Evolutionary conservation across 2,329 filamentous ascomycete species (phyloP), one percentile per base, ranked within the genome.

Genomic region (Magnaporthales sp.): DNA sequence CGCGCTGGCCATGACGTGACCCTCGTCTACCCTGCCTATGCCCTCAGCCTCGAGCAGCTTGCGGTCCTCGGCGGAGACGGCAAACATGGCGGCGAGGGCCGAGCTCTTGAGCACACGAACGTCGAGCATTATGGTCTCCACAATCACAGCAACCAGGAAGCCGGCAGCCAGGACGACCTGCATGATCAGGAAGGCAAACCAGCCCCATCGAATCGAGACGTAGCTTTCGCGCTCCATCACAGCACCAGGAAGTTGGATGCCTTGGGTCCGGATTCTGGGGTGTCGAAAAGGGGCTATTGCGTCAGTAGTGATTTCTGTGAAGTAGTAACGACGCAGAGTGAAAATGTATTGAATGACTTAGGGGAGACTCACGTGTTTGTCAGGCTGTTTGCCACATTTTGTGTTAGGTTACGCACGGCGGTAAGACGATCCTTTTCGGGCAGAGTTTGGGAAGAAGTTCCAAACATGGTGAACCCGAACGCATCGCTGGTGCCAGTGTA

Each of bases 71-170:
- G 71, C 67, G 19, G 68, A 63, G n/a, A 75, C 66, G n/a, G 73
- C 73, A 24, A 74, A 67, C 26, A 75, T 64, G 13, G 70, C 61
- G 11, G 72, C 70, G 13, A 70, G 67, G 10, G 71, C 66, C n/a
- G 73, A 74, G 31, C 68, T 68, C 67, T 75, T 75, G 63, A 75
- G 66, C 15, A 73, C 69, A 46, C 67, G 67, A 3, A 71, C 68
- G 27, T 69, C 65, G 68, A 70, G 70, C 8, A 68, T 65, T 7
- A 68, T 66, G 26, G 73, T 75, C 46, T 72, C 69, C 3, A 73
- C 29, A 60, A 73, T 72, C 19, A 74, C 73, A 2, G 69, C 69
- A 19, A 69, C 13, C 15, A 75, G 67, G 66, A 75, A 72, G 11
- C 64, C 63, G 13, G 67, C 56, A 2, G 70, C 66, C 1, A 70